Base-by-base conservation (phyloP, 129 eudicot species). In the Lactuca saligna region DNA sequence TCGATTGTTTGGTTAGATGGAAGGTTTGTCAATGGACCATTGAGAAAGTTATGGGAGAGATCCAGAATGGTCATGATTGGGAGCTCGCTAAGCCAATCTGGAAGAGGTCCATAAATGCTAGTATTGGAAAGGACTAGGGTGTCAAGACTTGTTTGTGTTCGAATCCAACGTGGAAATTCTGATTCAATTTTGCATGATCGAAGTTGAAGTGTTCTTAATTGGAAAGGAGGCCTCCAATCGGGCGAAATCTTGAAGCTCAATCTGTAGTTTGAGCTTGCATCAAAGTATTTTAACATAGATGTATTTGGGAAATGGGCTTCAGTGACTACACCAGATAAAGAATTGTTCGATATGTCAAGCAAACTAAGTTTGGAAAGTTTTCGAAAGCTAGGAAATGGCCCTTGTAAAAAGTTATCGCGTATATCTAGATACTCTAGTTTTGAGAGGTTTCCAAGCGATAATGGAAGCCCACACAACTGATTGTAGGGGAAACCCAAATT, bases 161-260 rank as follows among this genome's bases (percentile, higher is more conserved):
- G 75, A 16, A 78, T 69, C 83, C 83, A 82, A 4, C 7, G 56
- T 16, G 81, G 87, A 38, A 82, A 74, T 8, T 70, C 64, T 13
- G 83, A 61, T 5, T 57, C 71, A 9, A 82, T 17, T 44, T 65
- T 61, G 54, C 76, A 74, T 13, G 76, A 66, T 15, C 55, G 25
- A 8, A 73, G 71, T 3, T 44, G 8, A 53, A 83, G 42, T 3
- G 25, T 5, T 39, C 29, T 29, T 17, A 83, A 59, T 34, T 78
- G 79, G 44, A 77, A 74, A 29, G 76, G 83, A 7, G 83, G 83
- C 20, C 68, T 33, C 87, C 86, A 81, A 15, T 68, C 8, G 7
- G 46, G 53, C 5, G 80, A 69, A 57, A 85, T 66, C 32, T 71
- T 66, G 53, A 74, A 33, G 14, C 6, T 17, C 39, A 79, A 46